phyloP scores from a whole-genome alignment of 805 yeast species.

The Debaryomyces tyrocola region DNA sequence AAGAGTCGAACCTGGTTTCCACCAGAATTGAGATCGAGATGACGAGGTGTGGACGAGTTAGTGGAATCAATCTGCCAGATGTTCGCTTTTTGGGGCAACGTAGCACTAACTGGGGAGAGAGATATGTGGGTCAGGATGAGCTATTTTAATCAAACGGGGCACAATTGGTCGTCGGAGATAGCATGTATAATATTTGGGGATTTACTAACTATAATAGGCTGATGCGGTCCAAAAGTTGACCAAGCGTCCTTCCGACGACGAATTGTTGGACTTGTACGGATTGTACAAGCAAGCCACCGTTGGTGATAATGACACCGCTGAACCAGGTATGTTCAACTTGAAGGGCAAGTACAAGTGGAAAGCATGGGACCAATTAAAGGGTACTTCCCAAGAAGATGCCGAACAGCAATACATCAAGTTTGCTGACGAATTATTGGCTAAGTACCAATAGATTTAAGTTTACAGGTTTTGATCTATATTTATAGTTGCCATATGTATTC shows the following conservation, averaged over 20 bases:
- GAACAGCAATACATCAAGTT: conserved; percentile 74
- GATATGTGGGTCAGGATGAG: too few species aligned
- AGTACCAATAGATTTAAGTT: conserved; percentile 26
- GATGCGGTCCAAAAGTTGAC: conserved; percentile 73
- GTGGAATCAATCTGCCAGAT: too few species aligned
- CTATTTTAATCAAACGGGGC: too few species aligned
- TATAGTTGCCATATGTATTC: neutral
- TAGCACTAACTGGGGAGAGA: too few species aligned
- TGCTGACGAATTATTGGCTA: conserved; percentile 60
- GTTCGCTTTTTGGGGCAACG: too few species aligned
- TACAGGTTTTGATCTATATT: neutral
- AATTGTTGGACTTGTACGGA: conserved; percentile 83
- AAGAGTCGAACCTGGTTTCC: neutral
- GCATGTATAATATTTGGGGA: neutral
- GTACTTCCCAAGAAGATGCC: conserved; percentile 86
- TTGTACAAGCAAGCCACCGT: conserved; percentile 95
- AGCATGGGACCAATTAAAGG: conserved; percentile 88
- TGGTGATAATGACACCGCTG: conserved; percentile 85
- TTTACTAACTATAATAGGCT: conserved; percentile 49
- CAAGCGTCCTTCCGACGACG: conserved; percentile 81
- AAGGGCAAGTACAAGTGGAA: conserved; percentile 98
- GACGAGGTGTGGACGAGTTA: neutral
- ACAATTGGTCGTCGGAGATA: too few species aligned
- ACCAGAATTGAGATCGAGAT: neutral
- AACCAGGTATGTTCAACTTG: conserved; percentile 91